Evolutionary conservation across 1,284 basidiomycete species (phyloP).

Genomic region (Rhodotorula sp.): DNA sequence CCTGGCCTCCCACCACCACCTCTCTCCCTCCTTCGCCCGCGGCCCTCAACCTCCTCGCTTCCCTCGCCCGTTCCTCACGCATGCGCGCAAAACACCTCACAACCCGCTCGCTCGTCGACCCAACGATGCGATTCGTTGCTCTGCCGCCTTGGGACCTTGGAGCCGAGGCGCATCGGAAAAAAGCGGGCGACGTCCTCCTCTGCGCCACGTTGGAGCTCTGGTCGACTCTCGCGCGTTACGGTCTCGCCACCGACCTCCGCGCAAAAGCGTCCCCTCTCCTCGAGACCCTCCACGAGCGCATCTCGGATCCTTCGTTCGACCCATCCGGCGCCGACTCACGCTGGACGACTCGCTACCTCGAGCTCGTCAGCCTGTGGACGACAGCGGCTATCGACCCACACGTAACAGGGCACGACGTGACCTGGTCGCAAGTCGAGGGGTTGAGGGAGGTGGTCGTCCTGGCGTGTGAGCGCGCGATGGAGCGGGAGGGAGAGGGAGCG

Average conservation of each 20-base stretch:
- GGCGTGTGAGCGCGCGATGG: conserved; percentile 43
- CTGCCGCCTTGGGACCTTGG: conserved; percentile 58
- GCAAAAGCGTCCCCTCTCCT: conserved; percentile 52
- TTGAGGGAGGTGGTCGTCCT: conserved; percentile 65
- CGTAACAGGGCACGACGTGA: conserved; percentile 77
- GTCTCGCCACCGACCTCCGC: conserved; percentile 53
- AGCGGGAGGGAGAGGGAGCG: conserved; percentile 33
- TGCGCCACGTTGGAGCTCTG: conserved; percentile 66
- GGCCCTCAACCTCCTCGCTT: conserved; percentile 62
- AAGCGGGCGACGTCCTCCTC: conserved; percentile 58
- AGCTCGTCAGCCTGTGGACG: conserved; percentile 68
- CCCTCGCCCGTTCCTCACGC: conserved; percentile 65
- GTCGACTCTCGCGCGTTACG: conserved; percentile 68
- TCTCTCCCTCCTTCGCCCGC: not conserved
- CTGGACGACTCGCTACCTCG: conserved; percentile 5
- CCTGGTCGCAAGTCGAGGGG: conserved; percentile 79
- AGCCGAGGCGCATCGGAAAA: conserved; percentile 46
- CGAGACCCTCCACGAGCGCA: conserved; percentile 48
- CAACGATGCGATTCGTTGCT: conserved; percentile 71
- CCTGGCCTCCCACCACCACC: conserved; percentile 9
- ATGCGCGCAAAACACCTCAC: conserved; percentile 62
- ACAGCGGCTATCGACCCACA: conserved; percentile 85
- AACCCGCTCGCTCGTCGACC: conserved; percentile 59
- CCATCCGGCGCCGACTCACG: not conserved
- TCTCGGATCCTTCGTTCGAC: not conserved